Conservation (phyloP, 1,284 basidiomycete genomes). For the Papiliotrema laurentii region DNA sequence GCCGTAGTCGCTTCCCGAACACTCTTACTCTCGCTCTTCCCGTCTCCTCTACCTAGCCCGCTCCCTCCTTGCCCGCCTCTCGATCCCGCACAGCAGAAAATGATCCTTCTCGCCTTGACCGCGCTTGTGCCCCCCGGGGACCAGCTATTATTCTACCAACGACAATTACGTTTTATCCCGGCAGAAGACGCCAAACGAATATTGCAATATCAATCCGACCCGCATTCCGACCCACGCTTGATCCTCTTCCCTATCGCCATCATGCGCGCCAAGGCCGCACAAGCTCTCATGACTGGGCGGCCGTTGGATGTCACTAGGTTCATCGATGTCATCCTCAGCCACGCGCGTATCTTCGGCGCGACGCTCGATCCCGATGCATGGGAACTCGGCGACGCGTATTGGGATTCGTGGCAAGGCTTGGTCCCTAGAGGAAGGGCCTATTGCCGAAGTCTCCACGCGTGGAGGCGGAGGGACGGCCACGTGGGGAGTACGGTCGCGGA, state of each 20-base stretch:
- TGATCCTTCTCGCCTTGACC: slow-evolving; percentile 19
- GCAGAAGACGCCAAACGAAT: slow-evolving; percentile 13
- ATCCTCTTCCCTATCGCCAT: slow-evolving; percentile 22
- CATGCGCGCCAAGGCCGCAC: slow-evolving; percentile 13
- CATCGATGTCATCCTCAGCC: slow-evolving; percentile 9
- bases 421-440: slow-evolving; percentile 16
- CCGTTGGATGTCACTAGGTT: slow-evolving; percentile 15
- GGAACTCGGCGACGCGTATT: slow-evolving; percentile 18
- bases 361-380: slow-evolving; percentile 23
- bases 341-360: slow-evolving; percentile 15
- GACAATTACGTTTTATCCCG: slow-evolving; percentile 12
- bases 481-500: slow-evolving; percentile 14
- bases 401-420: slow-evolving; percentile 23
- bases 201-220: slow-evolving; percentile 14
- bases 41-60: slow-evolving; percentile 6
- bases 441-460: slow-evolving; percentile 11
- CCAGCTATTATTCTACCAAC: slow-evolving; percentile 7
- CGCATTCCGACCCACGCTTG: slow-evolving; percentile 12
- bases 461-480: slow-evolving; percentile 24
- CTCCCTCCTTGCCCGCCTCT: slow-evolving; percentile 11
- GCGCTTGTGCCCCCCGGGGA: slow-evolving; percentile 10
- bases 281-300: slow-evolving; percentile 2
- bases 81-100: slow-evolving; percentile 12
- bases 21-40: slow-evolving; percentile 13
- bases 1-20: slow-evolving; percentile 14